These are phyloP conservation scores for Neofusicoccum sp. DNA, from an alignment of 2,329 filamentous ascomycete species.

Conservation along the genomic window DNA sequence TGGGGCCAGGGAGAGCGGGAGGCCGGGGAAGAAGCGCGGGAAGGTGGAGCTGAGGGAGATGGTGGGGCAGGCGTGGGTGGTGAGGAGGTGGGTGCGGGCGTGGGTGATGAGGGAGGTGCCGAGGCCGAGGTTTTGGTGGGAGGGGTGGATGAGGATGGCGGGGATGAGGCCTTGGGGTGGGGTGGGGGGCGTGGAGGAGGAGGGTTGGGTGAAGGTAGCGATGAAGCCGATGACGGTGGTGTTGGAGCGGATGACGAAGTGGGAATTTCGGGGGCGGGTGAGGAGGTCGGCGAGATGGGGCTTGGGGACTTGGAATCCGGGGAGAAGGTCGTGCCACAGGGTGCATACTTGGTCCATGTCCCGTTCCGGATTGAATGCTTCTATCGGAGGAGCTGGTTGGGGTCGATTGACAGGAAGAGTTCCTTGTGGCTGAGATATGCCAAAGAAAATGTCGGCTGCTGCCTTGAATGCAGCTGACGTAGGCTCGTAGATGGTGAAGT, in stretches of 20 bases:
- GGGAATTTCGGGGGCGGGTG: not conserved
- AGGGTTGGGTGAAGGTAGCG: not conserved
- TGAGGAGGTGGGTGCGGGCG: not conserved
- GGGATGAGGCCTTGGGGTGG: not conserved
- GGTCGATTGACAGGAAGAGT: not conserved
- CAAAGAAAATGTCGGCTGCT: not conserved
- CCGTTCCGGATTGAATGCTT: not conserved
- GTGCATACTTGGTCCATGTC: not conserved
- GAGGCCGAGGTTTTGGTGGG: not conserved
- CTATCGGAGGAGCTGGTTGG: not conserved
- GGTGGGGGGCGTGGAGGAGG: not conserved
- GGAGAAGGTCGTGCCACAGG: slow-evolving; percentile 3
- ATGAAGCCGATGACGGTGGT: not conserved
- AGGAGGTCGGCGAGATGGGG: not conserved
- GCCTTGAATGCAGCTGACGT: slow-evolving; percentile 1
- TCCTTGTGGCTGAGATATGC: not conserved
- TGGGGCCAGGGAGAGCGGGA: not conserved
- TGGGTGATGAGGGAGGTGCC: not conserved
- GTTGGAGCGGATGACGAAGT: not conserved
- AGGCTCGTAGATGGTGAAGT: slow-evolving; percentile 14
- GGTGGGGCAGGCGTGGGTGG: not conserved
- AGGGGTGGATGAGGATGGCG: not conserved
- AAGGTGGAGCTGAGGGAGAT: slow-evolving; percentile 8
- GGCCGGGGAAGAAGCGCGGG: slow-evolving; percentile 10
- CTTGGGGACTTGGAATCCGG: not conserved